Conservation (phyloP, 768 basidiomycete species). For the Rhizopogon vulgaris region DNA sequence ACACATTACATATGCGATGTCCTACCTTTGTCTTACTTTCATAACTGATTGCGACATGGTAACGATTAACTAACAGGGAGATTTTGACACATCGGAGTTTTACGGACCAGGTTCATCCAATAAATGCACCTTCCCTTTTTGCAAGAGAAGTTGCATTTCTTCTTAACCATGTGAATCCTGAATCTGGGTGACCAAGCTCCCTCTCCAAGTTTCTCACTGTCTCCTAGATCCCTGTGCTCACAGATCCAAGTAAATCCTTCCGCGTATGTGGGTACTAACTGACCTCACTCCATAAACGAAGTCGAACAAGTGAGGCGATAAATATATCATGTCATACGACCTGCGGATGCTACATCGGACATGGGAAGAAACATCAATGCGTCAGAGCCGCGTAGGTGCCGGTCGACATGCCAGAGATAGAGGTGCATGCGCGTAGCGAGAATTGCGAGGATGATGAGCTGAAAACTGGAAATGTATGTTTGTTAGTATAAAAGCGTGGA, state of each 20-base stretch:
- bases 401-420: not conserved
- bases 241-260: no score
- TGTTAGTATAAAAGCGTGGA: not conserved
- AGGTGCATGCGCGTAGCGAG: not conserved
- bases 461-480: not conserved
- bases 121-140: not conserved
- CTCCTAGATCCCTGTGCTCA: no score
- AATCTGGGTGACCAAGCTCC: no score
- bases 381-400: not conserved
- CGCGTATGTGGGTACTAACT: no score
- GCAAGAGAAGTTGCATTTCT: not conserved
- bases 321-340: not conserved
- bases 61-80: no score
- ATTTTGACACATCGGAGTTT: not conserved
- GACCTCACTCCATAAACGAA: not conserved
- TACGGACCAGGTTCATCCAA: no score
- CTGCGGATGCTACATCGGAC: not conserved
- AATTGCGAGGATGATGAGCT: not conserved
- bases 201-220: not conserved
- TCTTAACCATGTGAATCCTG: not conserved
- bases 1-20: no score
- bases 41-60: no score
- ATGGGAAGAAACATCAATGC: not conserved
- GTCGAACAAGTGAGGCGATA: not conserved
- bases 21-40: no score